Evolutionary conservation across 2,329 filamentous ascomycete species (phyloP), one percentile per base, ranked within the genome.

Genomic region (Gremmenia infestans): DNA sequence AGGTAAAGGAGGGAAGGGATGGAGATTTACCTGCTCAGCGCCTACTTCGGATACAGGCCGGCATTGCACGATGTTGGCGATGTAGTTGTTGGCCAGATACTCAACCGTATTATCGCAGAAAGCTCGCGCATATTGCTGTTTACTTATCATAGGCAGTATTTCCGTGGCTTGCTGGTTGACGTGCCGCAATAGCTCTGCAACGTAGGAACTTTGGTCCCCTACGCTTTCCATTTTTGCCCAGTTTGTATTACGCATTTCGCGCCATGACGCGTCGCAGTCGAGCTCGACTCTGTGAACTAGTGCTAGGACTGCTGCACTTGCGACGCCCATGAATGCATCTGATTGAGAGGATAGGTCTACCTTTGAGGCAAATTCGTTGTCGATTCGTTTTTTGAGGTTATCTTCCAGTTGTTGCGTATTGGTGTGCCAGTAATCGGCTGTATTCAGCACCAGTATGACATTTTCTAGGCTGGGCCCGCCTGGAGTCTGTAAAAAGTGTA

Each of bases 71-170:
- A 97, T 87, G 68, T 88, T 96, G 60, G 79, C 77, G 62, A 97
- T 82, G 70, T 94, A 97, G 1, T 85, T 81, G 55, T 80, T 88
- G 15, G 89, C 88, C 60, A 97, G 76, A 60, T 89, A 81, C 70
- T 99, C 94, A 40, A 97, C 89, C n/a, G 97, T 76, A 62, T 97
- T 93, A 72, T 99, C 94, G 65, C 90, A 95, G 69, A 97, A 97
- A 0, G 94, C 92, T 57, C 94, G 81, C 9, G 92, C 90, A 71
- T 97, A 99, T 70, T 97, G 92, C 64, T 88, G 90, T 73, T 99
- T 97, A 61, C 88, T 85, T 11, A 97, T 77, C 48, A 91, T 74
- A 5, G 80, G 82, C 43, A 99, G 73, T 2, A 96, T 88, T 66
- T 94, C 89, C 28, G 81, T 80, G 14, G 88, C 82, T 61, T 85